phyloP scores from a whole-genome alignment of 2,329 filamentous ascomycete species.

The Pyricularia grisea region DNA sequence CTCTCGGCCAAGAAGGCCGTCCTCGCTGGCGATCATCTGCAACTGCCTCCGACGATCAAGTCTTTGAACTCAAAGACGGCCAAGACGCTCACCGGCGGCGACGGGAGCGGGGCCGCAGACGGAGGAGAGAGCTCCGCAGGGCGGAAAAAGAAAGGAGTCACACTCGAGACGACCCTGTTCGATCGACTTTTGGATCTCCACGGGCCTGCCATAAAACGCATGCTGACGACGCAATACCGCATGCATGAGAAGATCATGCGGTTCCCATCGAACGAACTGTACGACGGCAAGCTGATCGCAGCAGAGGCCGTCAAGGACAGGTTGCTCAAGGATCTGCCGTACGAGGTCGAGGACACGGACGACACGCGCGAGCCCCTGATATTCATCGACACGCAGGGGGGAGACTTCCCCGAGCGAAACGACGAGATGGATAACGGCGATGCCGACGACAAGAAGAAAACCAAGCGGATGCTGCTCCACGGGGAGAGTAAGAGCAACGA shows the following conservation, averaged over 20 bases:
- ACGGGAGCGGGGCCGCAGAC: neutral
- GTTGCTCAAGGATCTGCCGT: slow-evolving; percentile 67
- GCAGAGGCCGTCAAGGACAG: slow-evolving; percentile 68
- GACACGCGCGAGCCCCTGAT: slow-evolving; percentile 82
- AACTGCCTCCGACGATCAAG: slow-evolving; percentile 92
- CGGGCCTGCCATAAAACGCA: slow-evolving; percentile 75
- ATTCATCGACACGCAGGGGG: slow-evolving; percentile 94
- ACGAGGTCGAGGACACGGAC: slow-evolving; percentile 65
- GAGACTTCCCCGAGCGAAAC: slow-evolving; percentile 75
- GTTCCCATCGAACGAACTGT: slow-evolving; percentile 84
- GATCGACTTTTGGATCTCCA: slow-evolving; percentile 78
- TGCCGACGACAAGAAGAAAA: slow-evolving; percentile 18
- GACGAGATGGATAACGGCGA: slow-evolving; percentile 40
- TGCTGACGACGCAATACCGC: slow-evolving; percentile 94
- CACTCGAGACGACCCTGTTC: slow-evolving; percentile 84
- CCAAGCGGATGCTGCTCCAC: slow-evolving; percentile 31
- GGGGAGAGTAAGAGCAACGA: slow-evolving; percentile 79
- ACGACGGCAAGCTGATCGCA: slow-evolving; percentile 72
- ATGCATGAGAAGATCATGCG: slow-evolving; percentile 97
- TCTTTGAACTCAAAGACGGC: slow-evolving; percentile 48
- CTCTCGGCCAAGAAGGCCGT: slow-evolving; percentile 75
- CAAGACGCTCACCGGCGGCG: slow-evolving; percentile 5
- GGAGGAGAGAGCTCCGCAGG: neutral
- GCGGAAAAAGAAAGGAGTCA: slow-evolving; percentile 31
- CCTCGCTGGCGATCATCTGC: slow-evolving; percentile 87